Evolutionary conservation across 805 yeast species (phyloP), one percentile per base, ranked within the genome.

Genomic region (Lachancea waltii): DNA sequence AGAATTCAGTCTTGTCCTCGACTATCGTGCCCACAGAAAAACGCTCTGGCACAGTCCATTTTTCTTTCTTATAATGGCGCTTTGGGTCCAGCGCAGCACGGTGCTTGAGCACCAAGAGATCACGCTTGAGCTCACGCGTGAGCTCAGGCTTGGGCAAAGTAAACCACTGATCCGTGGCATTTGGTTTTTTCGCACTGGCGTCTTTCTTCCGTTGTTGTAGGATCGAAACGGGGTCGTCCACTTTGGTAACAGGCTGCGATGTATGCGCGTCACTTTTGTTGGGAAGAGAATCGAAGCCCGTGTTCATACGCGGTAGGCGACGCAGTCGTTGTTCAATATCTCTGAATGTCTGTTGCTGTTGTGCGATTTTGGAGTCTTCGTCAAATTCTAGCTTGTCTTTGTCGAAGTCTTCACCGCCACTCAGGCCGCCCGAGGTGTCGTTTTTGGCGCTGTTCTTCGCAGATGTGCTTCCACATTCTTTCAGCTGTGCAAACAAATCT

Each of bases 61-160:
- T 78, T 42, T 82, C 92, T 58, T 85, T 85, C 63, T 85, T 86
- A 64, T 92, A 92, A 63, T 86, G 95, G 51, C 97, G 75, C 64
- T 92, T 92, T 6, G 97, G 97, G 57, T 92, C 97, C 45, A 92
- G 69, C 7, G 87, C 95, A 40, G 83, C 81, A 62, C 98, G 77
- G 65, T 90, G 85, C 54, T 85, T 80, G 43, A 92, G 68, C 11
- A 92, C 64, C 53, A 77, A 67, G 49, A 92, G 57, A 58, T 92
- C 97, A 42, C 95, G 70, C 53, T 82, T 82, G 15, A 84, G 56
- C 33, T 54, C 51, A 19, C 42, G 46, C 20, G 72, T 70, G 2
- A 81, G 77, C 49, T 83, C 92, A 5, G 80, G 77, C 48, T 76
- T 79, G 21, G 86, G 85, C 72, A 89, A 68, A 36, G 77, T 70